These are phyloP conservation scores for Metschnikowia arizonensis DNA, from an alignment of 805 yeast genomes.

Conservation along the genomic window DNA sequence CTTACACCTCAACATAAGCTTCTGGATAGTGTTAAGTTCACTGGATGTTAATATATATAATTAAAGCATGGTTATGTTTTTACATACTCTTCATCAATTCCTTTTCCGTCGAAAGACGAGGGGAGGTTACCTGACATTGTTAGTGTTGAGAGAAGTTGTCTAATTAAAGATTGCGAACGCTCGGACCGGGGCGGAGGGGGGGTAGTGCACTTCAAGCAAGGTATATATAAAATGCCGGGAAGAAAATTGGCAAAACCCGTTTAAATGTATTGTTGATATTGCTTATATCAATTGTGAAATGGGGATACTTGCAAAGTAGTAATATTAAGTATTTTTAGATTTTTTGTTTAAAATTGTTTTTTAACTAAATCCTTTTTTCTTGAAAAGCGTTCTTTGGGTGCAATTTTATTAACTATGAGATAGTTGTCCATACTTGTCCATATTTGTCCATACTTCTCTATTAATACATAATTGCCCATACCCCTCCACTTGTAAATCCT, in stretches of 20 bases:
- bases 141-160: not conserved
- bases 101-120: constrained; percentile 44
- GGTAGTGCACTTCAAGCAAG: not conserved
- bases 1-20: constrained; percentile 58
- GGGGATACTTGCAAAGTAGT: no score
- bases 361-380: no score
- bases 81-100: constrained; percentile 45
- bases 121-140: constrained; percentile 29
- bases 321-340: no score
- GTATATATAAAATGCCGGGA: not conserved
- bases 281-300: no score
- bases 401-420: not conserved
- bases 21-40: constrained; percentile 47
- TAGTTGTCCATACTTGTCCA: no score
- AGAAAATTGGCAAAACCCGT: not conserved
- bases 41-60: constrained; percentile 21
- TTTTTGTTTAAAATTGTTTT: no score
- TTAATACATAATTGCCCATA: no score
- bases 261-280: no score
- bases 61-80: not conserved
- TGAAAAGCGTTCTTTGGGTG: not conserved
- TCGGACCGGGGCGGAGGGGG: no score
- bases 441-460: no score
- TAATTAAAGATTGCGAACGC: constrained; percentile 1
- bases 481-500: no score